Evolutionary conservation across 768 basidiomycete species (phyloP), one percentile per base, ranked within the genome.

Genomic region (Butyriboletus loyo): DNA sequence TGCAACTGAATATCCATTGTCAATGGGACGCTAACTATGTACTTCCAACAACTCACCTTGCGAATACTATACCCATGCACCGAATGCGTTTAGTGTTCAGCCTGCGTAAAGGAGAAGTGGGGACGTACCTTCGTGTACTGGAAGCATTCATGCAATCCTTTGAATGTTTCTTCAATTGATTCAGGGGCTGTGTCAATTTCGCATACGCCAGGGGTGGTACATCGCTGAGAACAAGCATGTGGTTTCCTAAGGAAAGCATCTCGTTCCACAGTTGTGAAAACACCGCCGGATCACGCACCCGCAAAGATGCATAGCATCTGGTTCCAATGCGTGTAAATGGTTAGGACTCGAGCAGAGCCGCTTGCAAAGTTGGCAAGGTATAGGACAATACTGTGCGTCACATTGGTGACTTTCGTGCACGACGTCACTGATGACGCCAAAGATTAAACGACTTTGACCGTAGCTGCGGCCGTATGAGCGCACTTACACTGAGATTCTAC

Each of bases 101-200:
- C 15, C 22, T 19, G 13, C 6, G 24, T 25, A 11, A 46, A 19
- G 17, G 17, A 11, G 30, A 30, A 30, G 8, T 9, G 36, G 27
- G 32, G 19, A 46, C 50, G 32, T 42, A 80, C 84, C 75, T 78
- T 86, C 1, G 84, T 85, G 51, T 82, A 86, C 56, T 81, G 77
- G 65, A 83, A 85, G 3, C 74, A 80, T 56, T 83, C 79, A 36
- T 84, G 78, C 52, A 69, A 72, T 2, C 85, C 85, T 0, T 74
- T 78, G 54, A 85, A 86, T 0, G 81, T 84, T 7, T 76, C 81
- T 54, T 84, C 78, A 17, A 86, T 76, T 0, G 81, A 78, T 49
- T 79, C 75, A 0, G 84, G 84, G 0, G 74, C 62, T 0, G 77
- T 79, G 38, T 82, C 77, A 11, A 85, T 83, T 46, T 83, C 73